A percentile compares a stretch with the other conserved stretches of the same genome.
These are phyloP conservation scores for Secale cereale DNA, from an alignment of 176 grass and related monocot genomes.

Conservation along the genomic window DNA sequence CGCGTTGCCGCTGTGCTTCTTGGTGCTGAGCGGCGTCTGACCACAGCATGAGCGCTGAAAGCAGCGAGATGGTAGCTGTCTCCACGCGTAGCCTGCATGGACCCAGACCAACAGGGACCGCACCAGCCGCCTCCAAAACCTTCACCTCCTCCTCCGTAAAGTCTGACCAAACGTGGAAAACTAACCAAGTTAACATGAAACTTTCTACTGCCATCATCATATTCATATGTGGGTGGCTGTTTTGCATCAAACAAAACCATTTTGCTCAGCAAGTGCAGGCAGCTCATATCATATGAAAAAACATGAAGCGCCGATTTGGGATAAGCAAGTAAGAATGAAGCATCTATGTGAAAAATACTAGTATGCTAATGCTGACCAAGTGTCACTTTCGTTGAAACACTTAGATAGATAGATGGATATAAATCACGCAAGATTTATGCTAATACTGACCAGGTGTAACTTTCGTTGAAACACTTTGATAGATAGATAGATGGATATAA, in stretches of 20 bases:
- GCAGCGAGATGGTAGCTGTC: conserved; percentile 72
- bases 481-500: not conserved
- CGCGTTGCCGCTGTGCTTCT: not conserved
- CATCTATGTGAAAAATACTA: not conserved
- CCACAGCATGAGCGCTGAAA: conserved; percentile 88
- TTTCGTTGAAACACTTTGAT: not conserved
- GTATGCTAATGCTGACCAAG: not conserved
- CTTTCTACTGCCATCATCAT: not conserved
- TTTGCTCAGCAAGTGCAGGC: not conserved
- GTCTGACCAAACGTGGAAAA: conserved; percentile 41
- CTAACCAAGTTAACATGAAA: not conserved
- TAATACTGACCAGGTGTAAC: not conserved
- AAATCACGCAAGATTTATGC: not conserved
- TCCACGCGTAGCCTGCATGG: conserved; percentile 79
- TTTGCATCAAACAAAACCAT: not conserved
- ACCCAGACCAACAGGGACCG: conserved; percentile 60
- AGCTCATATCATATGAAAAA: not conserved
- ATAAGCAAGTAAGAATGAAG: not conserved
- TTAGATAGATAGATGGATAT: not conserved
- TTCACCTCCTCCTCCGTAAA: conserved; percentile 82
- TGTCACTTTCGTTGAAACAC: not conserved
- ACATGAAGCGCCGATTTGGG: not conserved
- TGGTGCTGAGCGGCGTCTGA: conserved; percentile 48
- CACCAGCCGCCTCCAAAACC: conserved; percentile 60
- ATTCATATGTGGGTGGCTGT: not conserved